phyloP scores from a whole-genome alignment of 1,284 basidiomycete species.

The Cryptococcus sp. region DNA sequence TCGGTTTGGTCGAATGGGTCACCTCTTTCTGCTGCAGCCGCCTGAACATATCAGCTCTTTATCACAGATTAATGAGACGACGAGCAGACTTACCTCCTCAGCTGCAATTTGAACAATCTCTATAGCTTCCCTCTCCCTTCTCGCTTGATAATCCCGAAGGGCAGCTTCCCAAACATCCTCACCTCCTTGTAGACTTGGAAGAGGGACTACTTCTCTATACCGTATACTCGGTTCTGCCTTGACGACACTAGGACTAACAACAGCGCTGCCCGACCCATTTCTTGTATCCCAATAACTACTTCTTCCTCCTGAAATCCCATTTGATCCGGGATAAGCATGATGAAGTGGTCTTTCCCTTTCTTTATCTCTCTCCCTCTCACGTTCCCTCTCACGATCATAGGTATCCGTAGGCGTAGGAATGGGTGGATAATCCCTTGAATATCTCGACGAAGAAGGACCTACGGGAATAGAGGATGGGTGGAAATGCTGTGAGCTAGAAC shows the following conservation, averaged over 20 bases:
- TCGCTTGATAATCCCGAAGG: constrained; percentile 33
- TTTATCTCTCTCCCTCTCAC: background rate
- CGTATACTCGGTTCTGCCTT: background rate
- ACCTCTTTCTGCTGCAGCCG: background rate
- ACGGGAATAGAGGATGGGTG: no score
- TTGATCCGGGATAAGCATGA: background rate
- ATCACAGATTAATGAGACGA: no score
- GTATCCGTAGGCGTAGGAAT: no score
- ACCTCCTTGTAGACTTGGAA: constrained; percentile 12
- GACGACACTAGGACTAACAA: background rate
- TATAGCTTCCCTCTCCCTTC: constrained; percentile 32
- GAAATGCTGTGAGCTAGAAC: no score
- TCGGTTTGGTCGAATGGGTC: background rate
- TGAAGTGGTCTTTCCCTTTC: background rate
- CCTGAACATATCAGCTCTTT: background rate
- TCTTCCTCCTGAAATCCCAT: background rate
- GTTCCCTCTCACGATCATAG: background rate
- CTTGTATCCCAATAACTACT: background rate
- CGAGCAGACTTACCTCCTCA: background rate
- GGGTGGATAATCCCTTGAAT: no score
- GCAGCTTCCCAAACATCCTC: constrained; percentile 40
- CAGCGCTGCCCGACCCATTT: background rate
- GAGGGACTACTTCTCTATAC: background rate
- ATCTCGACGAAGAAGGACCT: no score
- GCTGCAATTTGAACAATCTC: constrained; percentile 17